Conservation (phyloP, 2,329 filamentous ascomycete species). For the Aspergillus caelatus region DNA sequence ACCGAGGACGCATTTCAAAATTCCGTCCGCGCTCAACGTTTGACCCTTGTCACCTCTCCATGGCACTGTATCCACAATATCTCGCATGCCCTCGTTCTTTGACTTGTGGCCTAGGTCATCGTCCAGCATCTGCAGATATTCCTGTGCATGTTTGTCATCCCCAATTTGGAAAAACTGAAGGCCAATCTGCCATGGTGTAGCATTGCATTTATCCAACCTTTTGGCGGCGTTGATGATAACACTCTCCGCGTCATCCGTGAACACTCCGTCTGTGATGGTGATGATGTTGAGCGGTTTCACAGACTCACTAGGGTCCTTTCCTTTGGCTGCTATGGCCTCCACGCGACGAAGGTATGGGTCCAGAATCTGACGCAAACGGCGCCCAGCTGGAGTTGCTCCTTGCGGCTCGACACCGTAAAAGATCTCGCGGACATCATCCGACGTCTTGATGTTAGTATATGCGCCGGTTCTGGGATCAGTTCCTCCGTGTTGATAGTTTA, state of each 20-base stretch:
- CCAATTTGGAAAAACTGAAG: conserved; percentile 98
- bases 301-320: conserved; percentile 24
- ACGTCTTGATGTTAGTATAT: conserved; percentile 66
- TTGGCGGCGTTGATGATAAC: conserved; percentile 69
- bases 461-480: conserved; percentile 49
- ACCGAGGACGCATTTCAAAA: conserved; percentile 82
- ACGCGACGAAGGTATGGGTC: conserved; percentile 68
- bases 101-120: conserved; percentile 64
- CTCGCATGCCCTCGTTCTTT: conserved; percentile 55
- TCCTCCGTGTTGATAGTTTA: conserved; percentile 66
- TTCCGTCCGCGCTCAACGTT: conserved; percentile 67
- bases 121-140: conserved; percentile 72
- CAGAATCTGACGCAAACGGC: conserved; percentile 71
- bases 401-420: conserved; percentile 69
- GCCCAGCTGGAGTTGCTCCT: conserved; percentile 74
- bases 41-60: conserved; percentile 59
- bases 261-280: conserved; percentile 84
- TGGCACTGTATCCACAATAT: conserved; percentile 90
- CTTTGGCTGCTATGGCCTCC: conserved; percentile 47
- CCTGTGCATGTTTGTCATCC: conserved; percentile 65
- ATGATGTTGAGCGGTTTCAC: conserved; percentile 88
- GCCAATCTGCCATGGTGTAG: conserved; percentile 78
- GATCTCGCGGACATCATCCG: conserved; percentile 64
- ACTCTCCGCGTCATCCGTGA: conserved; percentile 76
- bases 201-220: conserved; percentile 62